phyloP scores from a whole-genome alignment of 1,284 basidiomycete species.

The Ceratobasidium sp. region DNA sequence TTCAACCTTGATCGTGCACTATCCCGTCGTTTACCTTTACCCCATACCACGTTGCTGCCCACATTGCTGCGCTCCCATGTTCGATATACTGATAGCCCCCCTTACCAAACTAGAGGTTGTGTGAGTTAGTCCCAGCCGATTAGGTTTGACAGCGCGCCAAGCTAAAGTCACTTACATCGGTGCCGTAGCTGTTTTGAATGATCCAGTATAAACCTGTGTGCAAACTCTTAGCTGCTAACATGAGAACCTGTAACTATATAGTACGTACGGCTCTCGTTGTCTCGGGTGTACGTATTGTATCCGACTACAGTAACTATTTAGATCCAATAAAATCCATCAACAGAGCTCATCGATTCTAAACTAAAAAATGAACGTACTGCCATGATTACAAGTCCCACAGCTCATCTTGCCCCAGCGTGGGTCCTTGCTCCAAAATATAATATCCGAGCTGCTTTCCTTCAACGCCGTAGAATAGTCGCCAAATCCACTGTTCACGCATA shows the following conservation, averaged over 20 bases:
- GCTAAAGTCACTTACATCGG: background rate
- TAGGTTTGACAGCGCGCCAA: too few species aligned
- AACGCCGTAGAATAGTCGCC: background rate
- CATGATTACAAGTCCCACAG: slow-evolving; percentile 9
- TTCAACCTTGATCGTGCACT: background rate
- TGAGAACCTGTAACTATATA: background rate
- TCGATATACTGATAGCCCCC: slow-evolving; percentile 22
- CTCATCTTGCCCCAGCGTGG: background rate
- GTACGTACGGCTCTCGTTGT: background rate
- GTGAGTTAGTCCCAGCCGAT: background rate
- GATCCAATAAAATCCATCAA: too few species aligned
- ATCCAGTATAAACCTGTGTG: slow-evolving; percentile 1
- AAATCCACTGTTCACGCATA: background rate
- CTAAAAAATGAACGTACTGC: background rate
- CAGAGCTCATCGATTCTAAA: too few species aligned
- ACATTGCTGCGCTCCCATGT: slow-evolving; percentile 4
- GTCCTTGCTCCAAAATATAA: slow-evolving; percentile 6
- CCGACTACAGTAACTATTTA: slow-evolving; percentile 10
- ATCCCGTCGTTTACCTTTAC: slow-evolving; percentile 1
- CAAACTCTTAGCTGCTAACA: background rate
- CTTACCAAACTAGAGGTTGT: slow-evolving; percentile 5
- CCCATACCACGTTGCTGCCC: background rate
- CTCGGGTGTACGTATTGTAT: background rate
- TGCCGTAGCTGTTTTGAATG: slow-evolving; percentile 14
- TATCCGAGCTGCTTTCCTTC: background rate